Evolutionary conservation across 2,329 filamentous ascomycete genomes (phyloP).

Genomic region (Penicillium decumbens): DNA sequence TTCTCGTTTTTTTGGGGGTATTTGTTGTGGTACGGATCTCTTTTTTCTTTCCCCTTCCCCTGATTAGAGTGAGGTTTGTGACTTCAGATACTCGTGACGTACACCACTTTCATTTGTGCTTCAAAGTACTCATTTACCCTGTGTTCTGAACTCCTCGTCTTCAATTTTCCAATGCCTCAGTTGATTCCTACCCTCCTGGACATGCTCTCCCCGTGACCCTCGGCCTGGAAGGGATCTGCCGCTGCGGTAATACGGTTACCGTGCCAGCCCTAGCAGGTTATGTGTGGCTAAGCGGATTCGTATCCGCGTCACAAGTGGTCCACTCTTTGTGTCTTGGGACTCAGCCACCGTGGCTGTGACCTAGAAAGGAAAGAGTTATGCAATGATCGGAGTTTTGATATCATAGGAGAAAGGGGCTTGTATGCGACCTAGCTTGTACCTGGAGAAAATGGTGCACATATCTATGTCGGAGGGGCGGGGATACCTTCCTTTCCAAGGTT

Average conservation of each 20-base stretch:
- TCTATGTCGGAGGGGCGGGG: not conserved
- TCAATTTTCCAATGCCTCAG: not conserved
- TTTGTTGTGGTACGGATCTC: not conserved
- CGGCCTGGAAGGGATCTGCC: not conserved
- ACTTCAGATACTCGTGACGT: not conserved
- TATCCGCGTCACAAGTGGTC: conserved; percentile 17
- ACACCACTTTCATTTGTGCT: not conserved
- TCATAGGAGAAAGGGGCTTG: conserved; percentile 9
- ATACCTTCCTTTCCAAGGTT: not conserved
- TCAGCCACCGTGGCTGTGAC: conserved; percentile 21
- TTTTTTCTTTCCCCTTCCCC: not conserved
- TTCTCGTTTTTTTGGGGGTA: not conserved
- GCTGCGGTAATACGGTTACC: conserved; percentile 14
- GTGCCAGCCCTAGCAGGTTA: conserved; percentile 17
- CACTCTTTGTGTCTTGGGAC: conserved; percentile 8
- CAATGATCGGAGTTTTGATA: conserved; percentile 12
- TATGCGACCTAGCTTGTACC: not conserved
- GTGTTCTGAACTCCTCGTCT: not conserved
- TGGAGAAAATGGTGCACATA: not conserved
- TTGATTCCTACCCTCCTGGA: not conserved
- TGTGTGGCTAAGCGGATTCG: conserved; percentile 17
- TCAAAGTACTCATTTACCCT: not conserved
- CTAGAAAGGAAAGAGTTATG: conserved; percentile 1
- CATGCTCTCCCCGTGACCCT: not conserved
- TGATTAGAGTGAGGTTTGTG: not conserved